These are phyloP conservation scores for Solanum rostratum DNA, from an alignment of 257 asterid species.

Conservation along the genomic window DNA sequence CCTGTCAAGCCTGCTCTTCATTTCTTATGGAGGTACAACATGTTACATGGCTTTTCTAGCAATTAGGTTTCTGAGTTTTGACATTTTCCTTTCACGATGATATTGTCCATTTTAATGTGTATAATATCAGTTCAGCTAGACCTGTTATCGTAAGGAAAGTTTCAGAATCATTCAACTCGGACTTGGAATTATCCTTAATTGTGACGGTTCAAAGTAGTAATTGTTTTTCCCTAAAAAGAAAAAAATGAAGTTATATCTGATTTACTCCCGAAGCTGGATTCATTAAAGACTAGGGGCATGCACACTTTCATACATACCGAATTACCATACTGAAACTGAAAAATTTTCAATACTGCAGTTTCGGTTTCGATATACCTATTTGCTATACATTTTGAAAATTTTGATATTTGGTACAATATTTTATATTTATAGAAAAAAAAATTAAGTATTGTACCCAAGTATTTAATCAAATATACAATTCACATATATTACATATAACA, in stretches of 20 bases:
- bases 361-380: not conserved
- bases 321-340: not conserved
- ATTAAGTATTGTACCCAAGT: not conserved
- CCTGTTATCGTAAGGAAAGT: not conserved
- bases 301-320: not conserved
- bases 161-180: not conserved
- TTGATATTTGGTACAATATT: not conserved
- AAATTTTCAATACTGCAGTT: not conserved
- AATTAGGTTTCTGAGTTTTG: not conserved
- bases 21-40: not conserved
- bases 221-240: not conserved
- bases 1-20: not conserved
- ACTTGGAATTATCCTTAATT: not conserved
- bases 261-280: not conserved
- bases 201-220: not conserved
- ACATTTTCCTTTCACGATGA: not conserved
- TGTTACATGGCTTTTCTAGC: not conserved
- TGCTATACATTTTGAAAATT: not conserved
- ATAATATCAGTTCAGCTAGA: not conserved
- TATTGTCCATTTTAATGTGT: not conserved
- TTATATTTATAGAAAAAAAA: not conserved
- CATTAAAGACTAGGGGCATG: not conserved
- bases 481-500: not conserved
- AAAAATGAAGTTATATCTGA: not conserved
- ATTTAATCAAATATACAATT: not conserved